Conservation (phyloP, 495 filamentous ascomycete species). For the Aspergillus baeticus region DNA sequence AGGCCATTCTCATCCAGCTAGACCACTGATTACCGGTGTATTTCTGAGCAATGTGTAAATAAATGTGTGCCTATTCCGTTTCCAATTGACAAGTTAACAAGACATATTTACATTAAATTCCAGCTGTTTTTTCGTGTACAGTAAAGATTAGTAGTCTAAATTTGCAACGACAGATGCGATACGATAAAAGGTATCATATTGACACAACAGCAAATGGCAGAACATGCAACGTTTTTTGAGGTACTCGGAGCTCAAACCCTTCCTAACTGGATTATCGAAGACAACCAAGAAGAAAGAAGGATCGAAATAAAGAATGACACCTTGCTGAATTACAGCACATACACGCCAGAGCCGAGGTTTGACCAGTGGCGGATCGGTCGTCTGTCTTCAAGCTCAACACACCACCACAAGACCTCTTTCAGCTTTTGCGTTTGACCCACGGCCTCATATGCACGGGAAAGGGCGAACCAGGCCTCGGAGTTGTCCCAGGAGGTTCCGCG, state of each 20-base stretch:
- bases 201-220: conserved; percentile 5
- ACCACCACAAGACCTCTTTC: conserved; percentile 71
- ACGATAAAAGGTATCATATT: conserved; percentile 34
- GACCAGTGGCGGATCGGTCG: conserved; percentile 50
- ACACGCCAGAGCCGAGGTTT: conserved; percentile 46
- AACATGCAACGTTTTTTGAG: not conserved
- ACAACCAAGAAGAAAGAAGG: conserved; percentile 20
- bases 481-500: conserved; percentile 88
- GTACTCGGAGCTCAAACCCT: not conserved
- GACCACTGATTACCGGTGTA: conserved; percentile 2
- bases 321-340: conserved; percentile 37
- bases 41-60: conserved; percentile 36
- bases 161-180: conserved; percentile 17
- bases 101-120: conserved; percentile 15
- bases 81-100: conserved; percentile 19
- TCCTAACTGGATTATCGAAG: conserved; percentile 5
- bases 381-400: conserved; percentile 61
- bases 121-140: conserved; percentile 12
- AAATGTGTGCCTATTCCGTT: conserved; percentile 38
- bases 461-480: conserved; percentile 88
- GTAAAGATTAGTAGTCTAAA: conserved; percentile 13
- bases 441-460: conserved; percentile 82
- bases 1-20: not conserved
- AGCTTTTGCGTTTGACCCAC: conserved; percentile 81
- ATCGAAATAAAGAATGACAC: not conserved